These are phyloP conservation scores for Stentor coeruleus DNA, from an alignment of 73 alveolate species.

Conservation along the genomic window DNA sequence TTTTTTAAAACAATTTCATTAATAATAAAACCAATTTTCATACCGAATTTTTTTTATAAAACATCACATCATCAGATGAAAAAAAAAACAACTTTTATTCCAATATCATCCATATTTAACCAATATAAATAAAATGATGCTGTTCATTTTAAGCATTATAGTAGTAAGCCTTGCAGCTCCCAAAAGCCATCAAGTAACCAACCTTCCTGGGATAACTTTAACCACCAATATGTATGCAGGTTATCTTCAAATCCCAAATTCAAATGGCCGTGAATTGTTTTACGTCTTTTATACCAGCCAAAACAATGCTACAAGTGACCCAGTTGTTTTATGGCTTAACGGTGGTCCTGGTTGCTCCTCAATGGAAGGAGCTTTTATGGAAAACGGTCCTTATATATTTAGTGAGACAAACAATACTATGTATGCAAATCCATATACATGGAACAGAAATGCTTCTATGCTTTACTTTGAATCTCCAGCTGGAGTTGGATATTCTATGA, in stretches of 20 bases:
- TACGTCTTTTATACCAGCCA: slow-evolving; percentile 55
- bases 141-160: too few species aligned
- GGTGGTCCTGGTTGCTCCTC: slow-evolving; percentile 99
- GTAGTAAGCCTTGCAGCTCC: too few species aligned
- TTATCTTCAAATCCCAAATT: slow-evolving; percentile 13
- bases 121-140: too few species aligned
- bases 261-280: slow-evolving; percentile 39
- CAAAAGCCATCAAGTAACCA: too few species aligned
- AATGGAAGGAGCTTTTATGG: slow-evolving; percentile 73
- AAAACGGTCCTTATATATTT: slow-evolving; percentile 78
- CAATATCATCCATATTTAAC: too few species aligned
- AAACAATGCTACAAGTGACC: slow-evolving; percentile 62
- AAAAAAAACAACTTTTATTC: too few species aligned
- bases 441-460: slow-evolving; percentile 70
- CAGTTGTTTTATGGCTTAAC: slow-evolving; percentile 77
- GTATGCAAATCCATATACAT: slow-evolving; percentile 56
- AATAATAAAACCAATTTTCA: too few species aligned
- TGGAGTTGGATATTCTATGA: slow-evolving; percentile 51
- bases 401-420: slow-evolving; percentile 41
- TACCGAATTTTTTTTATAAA: too few species aligned
- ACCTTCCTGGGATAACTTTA: too few species aligned
- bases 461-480: slow-evolving; percentile 62
- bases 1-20: too few species aligned
- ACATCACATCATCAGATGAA: too few species aligned
- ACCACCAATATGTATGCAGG: slow-evolving; percentile 4